Evolutionary conservation across 768 basidiomycete species (phyloP).

Genomic region (Tremella yokohamensis): DNA sequence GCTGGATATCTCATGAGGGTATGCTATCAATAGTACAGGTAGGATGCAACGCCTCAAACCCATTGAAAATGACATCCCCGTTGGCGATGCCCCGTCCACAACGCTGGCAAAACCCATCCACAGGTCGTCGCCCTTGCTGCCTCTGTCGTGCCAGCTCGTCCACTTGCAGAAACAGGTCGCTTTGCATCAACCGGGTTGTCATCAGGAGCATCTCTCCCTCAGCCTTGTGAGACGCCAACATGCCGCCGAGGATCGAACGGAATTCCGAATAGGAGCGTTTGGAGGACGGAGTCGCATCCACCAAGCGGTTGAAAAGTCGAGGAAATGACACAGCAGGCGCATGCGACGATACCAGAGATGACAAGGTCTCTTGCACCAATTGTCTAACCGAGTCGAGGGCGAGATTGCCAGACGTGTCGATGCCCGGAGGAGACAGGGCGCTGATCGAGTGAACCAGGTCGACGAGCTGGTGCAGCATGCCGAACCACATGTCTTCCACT

Average conservation of each 20-base stretch:
- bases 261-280: conserved; percentile 71
- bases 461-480: conserved; percentile 75
- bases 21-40: not conserved
- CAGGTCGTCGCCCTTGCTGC: conserved; percentile 48
- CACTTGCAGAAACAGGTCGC: conserved; percentile 74
- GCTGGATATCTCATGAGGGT: conserved; percentile 17
- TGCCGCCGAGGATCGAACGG: conserved; percentile 82
- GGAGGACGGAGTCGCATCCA: conserved; percentile 59
- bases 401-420: conserved; percentile 1
- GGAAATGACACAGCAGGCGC: conserved; percentile 82
- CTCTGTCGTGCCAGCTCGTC: conserved; percentile 55
- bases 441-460: conserved; percentile 64
- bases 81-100: conserved; percentile 11
- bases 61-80: conserved; percentile 1
- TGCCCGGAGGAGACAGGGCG: not conserved
- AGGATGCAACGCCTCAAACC: not conserved
- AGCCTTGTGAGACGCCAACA: conserved; percentile 88
- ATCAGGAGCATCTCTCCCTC: conserved; percentile 87
- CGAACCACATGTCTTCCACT: conserved; percentile 86
- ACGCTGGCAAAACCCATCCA: conserved; percentile 6
- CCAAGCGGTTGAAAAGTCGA: conserved; percentile 82
- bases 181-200: conserved; percentile 72
- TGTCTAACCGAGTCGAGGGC: conserved; percentile 62
- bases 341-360: conserved; percentile 75
- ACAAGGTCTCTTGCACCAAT: conserved; percentile 79